phyloP scores from a whole-genome alignment of 2,329 filamentous ascomycete genomes.

The Aphanocladium album region DNA sequence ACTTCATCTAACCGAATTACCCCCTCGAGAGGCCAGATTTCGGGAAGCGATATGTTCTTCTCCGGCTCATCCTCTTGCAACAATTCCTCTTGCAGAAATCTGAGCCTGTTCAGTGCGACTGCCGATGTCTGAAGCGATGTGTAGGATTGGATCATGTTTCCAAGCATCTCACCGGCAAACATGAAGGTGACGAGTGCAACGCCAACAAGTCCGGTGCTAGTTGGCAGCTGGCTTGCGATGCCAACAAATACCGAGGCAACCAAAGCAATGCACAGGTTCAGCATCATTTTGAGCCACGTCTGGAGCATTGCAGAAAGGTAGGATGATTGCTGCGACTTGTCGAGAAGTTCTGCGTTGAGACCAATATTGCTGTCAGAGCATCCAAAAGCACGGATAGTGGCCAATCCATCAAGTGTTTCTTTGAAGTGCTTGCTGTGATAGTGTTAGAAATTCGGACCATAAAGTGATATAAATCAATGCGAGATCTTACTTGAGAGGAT shows the following conservation, averaged over 20 bases:
- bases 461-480: background rate
- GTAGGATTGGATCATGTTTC: background rate
- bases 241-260: conserved; percentile 3
- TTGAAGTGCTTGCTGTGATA: background rate
- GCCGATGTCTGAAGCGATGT: background rate
- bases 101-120: conserved; percentile 1
- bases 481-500: conserved; percentile 1
- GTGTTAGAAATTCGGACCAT: background rate
- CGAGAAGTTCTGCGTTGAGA: background rate
- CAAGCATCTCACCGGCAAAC: conserved; percentile 1
- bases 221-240: conserved; percentile 2
- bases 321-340: conserved; percentile 1
- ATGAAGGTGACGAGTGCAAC: conserved; percentile 6
- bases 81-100: background rate
- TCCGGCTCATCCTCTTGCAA: background rate
- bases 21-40: background rate
- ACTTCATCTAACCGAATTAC: background rate
- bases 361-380: conserved; percentile 1
- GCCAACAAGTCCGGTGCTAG: conserved; percentile 5
- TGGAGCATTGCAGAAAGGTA: conserved; percentile 3
- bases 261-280: conserved; percentile 6
- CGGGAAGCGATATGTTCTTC: background rate
- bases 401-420: conserved; percentile 4
- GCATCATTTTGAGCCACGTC: background rate
- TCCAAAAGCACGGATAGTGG: conserved; percentile 6